Conservation (phyloP, 2,329 filamentous ascomycete species). For the Monosporascus cannonballus region DNA sequence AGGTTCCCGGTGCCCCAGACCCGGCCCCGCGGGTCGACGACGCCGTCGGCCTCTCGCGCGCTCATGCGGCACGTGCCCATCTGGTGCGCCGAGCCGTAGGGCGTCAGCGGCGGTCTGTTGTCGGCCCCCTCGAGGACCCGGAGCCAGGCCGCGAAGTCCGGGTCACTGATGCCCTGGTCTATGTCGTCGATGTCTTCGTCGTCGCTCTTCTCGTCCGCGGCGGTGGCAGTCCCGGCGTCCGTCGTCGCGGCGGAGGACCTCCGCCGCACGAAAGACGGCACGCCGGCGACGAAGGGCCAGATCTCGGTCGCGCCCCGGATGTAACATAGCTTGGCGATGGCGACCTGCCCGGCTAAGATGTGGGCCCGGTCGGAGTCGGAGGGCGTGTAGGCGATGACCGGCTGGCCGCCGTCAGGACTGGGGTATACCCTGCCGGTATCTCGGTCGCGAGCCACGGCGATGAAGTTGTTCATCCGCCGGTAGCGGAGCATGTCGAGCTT, state of each 20-base stretch:
- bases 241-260: not conserved
- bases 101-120: conserved; percentile 42
- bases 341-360: conserved; percentile 65
- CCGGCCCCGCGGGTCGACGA: conserved; percentile 50
- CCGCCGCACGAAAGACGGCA: conserved; percentile 53
- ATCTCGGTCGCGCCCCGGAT: conserved; percentile 78
- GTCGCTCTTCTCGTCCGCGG: conserved; percentile 11
- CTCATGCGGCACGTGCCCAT: conserved; percentile 77
- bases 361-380: conserved; percentile 68
- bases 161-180: conserved; percentile 47
- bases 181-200: conserved; percentile 11
- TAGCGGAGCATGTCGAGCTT: conserved; percentile 67
- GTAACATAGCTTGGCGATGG: conserved; percentile 70
- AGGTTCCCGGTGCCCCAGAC: conserved; percentile 63
- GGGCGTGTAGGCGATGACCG: conserved; percentile 62
- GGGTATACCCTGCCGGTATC: conserved; percentile 69
- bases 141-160: conserved; percentile 58
- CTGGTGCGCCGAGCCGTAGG: conserved; percentile 70
- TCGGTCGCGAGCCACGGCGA: conserved; percentile 69
- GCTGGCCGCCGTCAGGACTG: conserved; percentile 60
- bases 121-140: conserved; percentile 39
- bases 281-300: conserved; percentile 54
- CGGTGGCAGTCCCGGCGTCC: conserved; percentile 7
- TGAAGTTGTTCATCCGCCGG: conserved; percentile 64
- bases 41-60: conserved; percentile 41